Evolutionary conservation across 768 basidiomycete genomes (phyloP).

Genomic region (Mycena amicta): DNA sequence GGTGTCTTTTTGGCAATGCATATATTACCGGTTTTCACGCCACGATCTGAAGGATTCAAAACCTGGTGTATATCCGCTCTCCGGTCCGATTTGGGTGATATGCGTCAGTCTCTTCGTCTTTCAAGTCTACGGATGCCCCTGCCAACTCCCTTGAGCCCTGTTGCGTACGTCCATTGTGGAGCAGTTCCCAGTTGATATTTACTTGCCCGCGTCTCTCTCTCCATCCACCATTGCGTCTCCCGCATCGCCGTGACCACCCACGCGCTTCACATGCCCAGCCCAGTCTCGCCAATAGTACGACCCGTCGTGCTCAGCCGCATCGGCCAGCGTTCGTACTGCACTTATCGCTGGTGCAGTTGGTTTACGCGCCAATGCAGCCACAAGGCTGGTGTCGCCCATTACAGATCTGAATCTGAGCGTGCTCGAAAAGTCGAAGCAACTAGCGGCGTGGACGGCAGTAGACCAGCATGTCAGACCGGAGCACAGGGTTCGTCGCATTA

Average conservation of each 20-base stretch:
- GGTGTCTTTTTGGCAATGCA: no score
- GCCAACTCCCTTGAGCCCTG: conserved; percentile 31
- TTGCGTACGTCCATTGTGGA: conserved; percentile 24
- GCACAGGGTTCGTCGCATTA: conserved; percentile 65
- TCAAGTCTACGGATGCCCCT: conserved; percentile 33
- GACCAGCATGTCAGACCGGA: conserved; percentile 83
- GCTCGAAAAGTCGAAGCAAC: conserved; percentile 82
- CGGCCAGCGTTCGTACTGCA: conserved; percentile 22
- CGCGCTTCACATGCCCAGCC: conserved; percentile 18
- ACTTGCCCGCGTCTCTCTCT: neutral
- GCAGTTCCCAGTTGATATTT: neutral
- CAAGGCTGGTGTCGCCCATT: conserved; percentile 22
- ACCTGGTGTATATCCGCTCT: no score
- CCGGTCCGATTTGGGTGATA: no score
- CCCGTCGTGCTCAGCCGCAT: conserved; percentile 17
- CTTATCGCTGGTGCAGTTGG: neutral
- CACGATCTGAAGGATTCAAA: no score
- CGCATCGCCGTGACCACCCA: conserved; percentile 2
- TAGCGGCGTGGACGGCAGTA: conserved; percentile 94
- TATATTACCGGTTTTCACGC: no score
- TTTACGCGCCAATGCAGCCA: conserved; percentile 6
- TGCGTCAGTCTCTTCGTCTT: no score
- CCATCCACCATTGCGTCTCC: conserved; percentile 4
- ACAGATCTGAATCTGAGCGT: conserved; percentile 34
- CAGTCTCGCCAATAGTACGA: conserved; percentile 13